Evolutionary conservation across 2,329 filamentous ascomycete species (phyloP).

Genomic region (Diaporthe helianthi): DNA sequence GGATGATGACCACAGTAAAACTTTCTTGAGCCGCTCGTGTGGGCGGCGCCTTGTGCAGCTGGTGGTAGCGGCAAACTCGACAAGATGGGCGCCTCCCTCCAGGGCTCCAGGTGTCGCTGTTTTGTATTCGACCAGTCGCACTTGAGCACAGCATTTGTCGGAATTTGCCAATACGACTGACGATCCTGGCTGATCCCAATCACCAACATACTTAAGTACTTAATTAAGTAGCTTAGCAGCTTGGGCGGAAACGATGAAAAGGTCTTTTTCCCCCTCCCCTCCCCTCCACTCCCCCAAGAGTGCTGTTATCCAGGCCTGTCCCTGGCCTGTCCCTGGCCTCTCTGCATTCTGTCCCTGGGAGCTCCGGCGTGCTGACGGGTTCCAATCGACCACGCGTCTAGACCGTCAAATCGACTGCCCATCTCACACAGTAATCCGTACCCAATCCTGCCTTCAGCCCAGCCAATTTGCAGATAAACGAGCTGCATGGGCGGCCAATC

Average conservation of each 20-base stretch:
- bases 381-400: neutral
- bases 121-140: neutral
- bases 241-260: constrained; percentile 22
- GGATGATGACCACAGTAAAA: too few species aligned
- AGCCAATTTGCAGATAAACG: neutral
- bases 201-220: too few species aligned
- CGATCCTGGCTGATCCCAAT: constrained; percentile 28
- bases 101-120: neutral
- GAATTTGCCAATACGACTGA: constrained; percentile 12
- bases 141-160: constrained; percentile 16
- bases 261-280: neutral
- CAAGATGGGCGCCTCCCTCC: neutral
- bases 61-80: neutral
- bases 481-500: constrained; percentile 18
- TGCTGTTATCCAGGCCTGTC: neutral
- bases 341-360: too few species aligned
- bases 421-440: neutral
- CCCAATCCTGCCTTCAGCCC: neutral
- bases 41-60: neutral
- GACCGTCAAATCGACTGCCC: neutral
- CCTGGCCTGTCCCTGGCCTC: neutral
- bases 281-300: too few species aligned
- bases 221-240: neutral
- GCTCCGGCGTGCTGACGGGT: neutral
- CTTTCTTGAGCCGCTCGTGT: constrained; percentile 6